These are phyloP conservation scores for Citrus unshiu DNA, from an alignment of 345 rosid species.

Conservation along the genomic window DNA sequence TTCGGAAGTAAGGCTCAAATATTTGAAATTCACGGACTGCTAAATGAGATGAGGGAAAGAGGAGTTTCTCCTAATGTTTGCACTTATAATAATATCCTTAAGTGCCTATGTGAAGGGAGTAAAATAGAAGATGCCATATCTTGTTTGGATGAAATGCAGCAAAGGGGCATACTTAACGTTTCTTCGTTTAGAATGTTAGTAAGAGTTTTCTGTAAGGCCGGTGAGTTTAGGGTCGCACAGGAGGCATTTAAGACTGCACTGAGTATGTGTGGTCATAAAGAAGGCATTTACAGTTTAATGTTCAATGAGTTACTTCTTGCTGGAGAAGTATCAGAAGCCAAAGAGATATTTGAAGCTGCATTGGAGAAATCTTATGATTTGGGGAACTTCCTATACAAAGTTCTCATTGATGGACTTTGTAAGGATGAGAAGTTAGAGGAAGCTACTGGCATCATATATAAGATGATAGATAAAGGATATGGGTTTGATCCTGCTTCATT, in stretches of 20 bases:
- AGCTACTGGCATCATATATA: constrained; percentile 56
- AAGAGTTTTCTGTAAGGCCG: constrained; percentile 67
- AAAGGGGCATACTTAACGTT: constrained; percentile 64
- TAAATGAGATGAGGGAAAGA: constrained; percentile 94
- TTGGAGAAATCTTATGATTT: constrained; percentile 59
- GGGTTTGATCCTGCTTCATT: constrained; percentile 79
- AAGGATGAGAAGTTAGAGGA: constrained; percentile 58
- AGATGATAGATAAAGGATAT: constrained; percentile 66
- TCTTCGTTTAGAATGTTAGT: constrained; percentile 67
- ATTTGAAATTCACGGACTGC: constrained; percentile 87
- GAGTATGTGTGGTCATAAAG: constrained; percentile 77
- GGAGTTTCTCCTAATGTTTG: constrained; percentile 75
- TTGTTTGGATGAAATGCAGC: constrained; percentile 82
- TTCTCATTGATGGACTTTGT: constrained; percentile 68
- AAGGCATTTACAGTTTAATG: constrained; percentile 70
- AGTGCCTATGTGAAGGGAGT: constrained; percentile 74
- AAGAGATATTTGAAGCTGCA: constrained; percentile 65
- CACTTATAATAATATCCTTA: constrained; percentile 74
- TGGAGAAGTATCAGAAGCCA: constrained; percentile 61
- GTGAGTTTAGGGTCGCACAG: constrained; percentile 57
- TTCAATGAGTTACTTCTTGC: constrained; percentile 74
- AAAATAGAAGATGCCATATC: constrained; percentile 74
- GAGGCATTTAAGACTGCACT: constrained; percentile 82
- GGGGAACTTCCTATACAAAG: constrained; percentile 60
- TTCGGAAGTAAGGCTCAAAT: constrained; percentile 72